phyloP scores from a whole-genome alignment of 2,329 filamentous ascomycete species.

The Colletotrichum falcatum region DNA sequence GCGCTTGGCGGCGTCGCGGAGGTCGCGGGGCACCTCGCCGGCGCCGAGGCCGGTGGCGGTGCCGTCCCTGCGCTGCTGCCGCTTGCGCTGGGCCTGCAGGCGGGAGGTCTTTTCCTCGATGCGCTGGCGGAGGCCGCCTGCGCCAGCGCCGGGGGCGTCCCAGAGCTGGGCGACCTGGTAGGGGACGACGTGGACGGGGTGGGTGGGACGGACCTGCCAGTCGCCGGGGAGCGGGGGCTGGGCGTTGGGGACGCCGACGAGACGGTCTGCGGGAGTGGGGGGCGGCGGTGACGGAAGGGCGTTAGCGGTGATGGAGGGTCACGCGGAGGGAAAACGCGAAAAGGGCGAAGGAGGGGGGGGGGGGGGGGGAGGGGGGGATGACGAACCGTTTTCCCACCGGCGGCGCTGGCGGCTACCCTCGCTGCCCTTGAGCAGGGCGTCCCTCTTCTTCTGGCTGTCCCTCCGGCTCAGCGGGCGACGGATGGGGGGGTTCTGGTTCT shows the following conservation, averaged over 20 bases:
- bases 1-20: slow-evolving; percentile 85
- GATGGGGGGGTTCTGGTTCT: slow-evolving; percentile 49
- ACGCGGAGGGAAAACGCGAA: too few species aligned
- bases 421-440: slow-evolving; percentile 86
- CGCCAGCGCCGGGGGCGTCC: too few species aligned
- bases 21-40: slow-evolving; percentile 79
- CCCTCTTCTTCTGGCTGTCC: slow-evolving; percentile 72
- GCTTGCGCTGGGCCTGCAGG: slow-evolving; percentile 58
- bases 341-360: too few species aligned
- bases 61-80: slow-evolving; percentile 56
- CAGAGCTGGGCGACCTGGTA: slow-evolving; percentile 91
- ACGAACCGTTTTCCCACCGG: slow-evolving; percentile 91
- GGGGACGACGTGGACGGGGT: slow-evolving; percentile 81
- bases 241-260: slow-evolving; percentile 87
- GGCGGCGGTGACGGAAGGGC: too few species aligned
- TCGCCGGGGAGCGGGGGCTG: slow-evolving; percentile 85
- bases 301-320: neutral
- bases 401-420: slow-evolving; percentile 88
- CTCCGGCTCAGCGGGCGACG: slow-evolving; percentile 60
- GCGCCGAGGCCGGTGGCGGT: slow-evolving; percentile 58
- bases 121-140: slow-evolving; percentile 61
- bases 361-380: neutral
- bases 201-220: slow-evolving; percentile 85
- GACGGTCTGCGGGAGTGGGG: slow-evolving; percentile 71
- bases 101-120: slow-evolving; percentile 60